Evolutionary conservation across 2,329 filamentous ascomycete genomes (phyloP).

Genomic region (Cladosporium sp.): DNA sequence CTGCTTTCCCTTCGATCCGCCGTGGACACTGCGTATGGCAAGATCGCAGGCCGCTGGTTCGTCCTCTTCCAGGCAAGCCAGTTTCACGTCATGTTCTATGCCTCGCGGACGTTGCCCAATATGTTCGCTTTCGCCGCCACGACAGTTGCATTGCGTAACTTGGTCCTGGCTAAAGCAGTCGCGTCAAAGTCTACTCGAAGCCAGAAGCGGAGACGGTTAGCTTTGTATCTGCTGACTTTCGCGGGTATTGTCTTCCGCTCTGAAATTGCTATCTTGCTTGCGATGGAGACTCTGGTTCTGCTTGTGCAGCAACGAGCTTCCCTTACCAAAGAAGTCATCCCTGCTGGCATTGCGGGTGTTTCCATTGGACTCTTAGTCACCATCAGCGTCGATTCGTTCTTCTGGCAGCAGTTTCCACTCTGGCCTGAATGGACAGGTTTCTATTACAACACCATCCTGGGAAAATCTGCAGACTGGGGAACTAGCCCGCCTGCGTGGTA

Average conservation of each 20-base stretch:
- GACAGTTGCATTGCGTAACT: conserved; percentile 57
- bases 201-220: conserved; percentile 54
- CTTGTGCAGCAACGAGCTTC: conserved; percentile 54
- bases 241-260: conserved; percentile 83
- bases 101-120: conserved; percentile 86
- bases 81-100: conserved; percentile 92
- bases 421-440: conserved; percentile 93
- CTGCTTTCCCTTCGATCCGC: conserved; percentile 63
- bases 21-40: conserved; percentile 65
- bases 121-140: conserved; percentile 90
- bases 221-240: conserved; percentile 71
- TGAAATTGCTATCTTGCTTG: conserved; percentile 79
- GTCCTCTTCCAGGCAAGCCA: conserved; percentile 72
- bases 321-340: conserved; percentile 56
- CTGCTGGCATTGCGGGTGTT: conserved; percentile 64
- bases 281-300: conserved; percentile 61
- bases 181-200: conserved; percentile 33
- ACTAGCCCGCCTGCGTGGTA: conserved; percentile 84
- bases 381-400: conserved; percentile 79
- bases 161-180: conserved; percentile 46
- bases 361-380: conserved; percentile 65
- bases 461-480: conserved; percentile 83
- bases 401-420: conserved; percentile 73
- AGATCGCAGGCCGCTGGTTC: conserved; percentile 71
- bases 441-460: conserved; percentile 83